Evolutionary conservation across 1,139 yeast genomes (phyloP), one percentile per base, ranked within the genome.

Genomic region (Neolecta irregularis): DNA sequence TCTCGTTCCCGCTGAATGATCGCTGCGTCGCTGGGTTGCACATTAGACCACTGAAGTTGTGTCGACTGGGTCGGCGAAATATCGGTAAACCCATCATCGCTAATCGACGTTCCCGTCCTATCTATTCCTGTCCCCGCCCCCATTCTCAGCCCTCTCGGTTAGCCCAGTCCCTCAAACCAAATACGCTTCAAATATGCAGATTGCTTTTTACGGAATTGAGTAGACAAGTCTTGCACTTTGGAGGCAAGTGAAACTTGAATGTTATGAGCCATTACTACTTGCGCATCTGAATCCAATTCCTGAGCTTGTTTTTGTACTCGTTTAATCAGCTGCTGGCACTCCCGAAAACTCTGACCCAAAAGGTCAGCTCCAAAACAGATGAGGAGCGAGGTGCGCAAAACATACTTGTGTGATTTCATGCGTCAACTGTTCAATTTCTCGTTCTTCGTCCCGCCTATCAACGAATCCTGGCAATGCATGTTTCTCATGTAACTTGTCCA

Each of bases 391-490:
- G 17, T n/a, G n/a, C n/a, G n/a, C n/a, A n/a, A 26, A 3, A 13
- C 37, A 6, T 21, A 34, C 41, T 26, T 36, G 29, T 17, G 94
- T 78, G 35, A 85, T 73, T 18, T 68, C 64, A 48, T 69, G 74
- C 39, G 88, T 81, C 46, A 80, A 55, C 38, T 69, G 69, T 51
- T 85, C 95, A 44, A 91, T 81, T 39, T 57, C 55, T 3, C 35
- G 30, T 41, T 65, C 69, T 44, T 72, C 73, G 16, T 64, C 63
- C 2, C 72, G 65, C 44, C 79, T 67, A 52, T 85, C 95, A 44
- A 69, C 74, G 50, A 83, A 79, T 26, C 88, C 88, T 2, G 94
- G 93, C 33, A 88, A 66, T 20, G 88, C 64, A 46, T 85, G 77
- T 55, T 75, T 77, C 52, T 78, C 75, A 53, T 91, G 91, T 33